Evolutionary conservation across 371 early-diverging fungal species (phyloP), one percentile per base, ranked within the genome.

Genomic region (Mucor ambiguus): DNA sequence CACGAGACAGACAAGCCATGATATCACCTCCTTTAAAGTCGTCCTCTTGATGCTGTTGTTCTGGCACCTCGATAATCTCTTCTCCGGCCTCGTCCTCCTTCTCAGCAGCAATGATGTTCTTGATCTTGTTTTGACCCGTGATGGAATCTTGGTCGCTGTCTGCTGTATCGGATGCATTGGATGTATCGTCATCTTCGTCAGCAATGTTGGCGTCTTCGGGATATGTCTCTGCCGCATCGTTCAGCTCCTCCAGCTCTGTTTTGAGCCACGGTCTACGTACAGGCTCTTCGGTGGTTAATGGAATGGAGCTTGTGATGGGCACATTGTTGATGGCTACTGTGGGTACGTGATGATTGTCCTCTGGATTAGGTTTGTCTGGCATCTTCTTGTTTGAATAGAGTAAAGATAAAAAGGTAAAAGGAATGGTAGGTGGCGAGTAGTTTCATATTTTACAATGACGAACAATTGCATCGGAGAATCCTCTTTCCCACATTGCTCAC

Each of bases 211-310:
- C 32, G 20, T 24, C 26, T 24, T 57, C 57, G 16, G 48, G 60
- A 28, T 44, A 41, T n/a, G 33, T 38, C 14, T 30, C 58, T 26
- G 30, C 26, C 12, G 54, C 54, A 12, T 38, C 35, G 32, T 74
- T 68, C 1, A 74, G 37, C 11, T 71, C 63, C 22, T 66, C 56
- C 6, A 75, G 55, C 20, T 72, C 72, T 37, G 49, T 59, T 11
- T 58, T 62, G 43, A 75, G 46, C 67, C 72, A 72, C 9, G 58
- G 48, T 11, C 72, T 54, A 28, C 72, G 62, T 4, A 75, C 61
- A 33, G 75, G 75, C n/a, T 75, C 75, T 55, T 75, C 75, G n/a
- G 75, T 75, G 18, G 75, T 66, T 7, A 75, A 41, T 14, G 75
- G 75, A 24, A 74, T 65, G 11, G 37, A 12, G 11, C 22, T 33